Evolutionary conservation across 768 basidiomycete genomes (phyloP), one percentile per base, ranked within the genome.

Genomic region (Steccherinum ochraceum): DNA sequence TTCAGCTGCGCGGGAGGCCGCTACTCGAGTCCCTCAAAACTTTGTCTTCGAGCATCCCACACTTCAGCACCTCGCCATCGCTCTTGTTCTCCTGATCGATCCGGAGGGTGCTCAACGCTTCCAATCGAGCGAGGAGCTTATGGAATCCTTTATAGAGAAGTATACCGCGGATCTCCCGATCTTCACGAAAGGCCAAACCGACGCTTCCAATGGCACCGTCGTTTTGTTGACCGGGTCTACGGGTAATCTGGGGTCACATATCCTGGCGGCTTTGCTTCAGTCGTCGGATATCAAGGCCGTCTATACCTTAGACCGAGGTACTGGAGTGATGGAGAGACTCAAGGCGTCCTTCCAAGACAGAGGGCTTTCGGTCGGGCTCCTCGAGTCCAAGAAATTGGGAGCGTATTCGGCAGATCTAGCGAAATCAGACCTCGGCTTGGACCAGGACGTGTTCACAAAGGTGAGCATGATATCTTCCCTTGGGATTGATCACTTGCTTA

Each of bases 141-240:
- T 35, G 7, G 7, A 7, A 3, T 21, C 21, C 1, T 12, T 50
- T 12, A 21, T 54, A 4, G 13, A 10, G 20, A 46, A 46, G 18
- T 54, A 50, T 43, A 45, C 52, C n/a, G 26, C 52, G 18, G 24
- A 45, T 19, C 16, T 54, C 4, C 46, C 30, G 7, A 7, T 7
- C 16, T 35, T 35, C 30, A 35, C 7, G 30, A 16, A 16, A 35
- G 30, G 30, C 16, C 30, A 35, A 35, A 35, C 16, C 16, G 30
- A 35, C 30, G 16, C 16, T 7, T 35, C 30, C 5, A 19, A 46
- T 11, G 10, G 23, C 18, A 26, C 26, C 7, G 50, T 51, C 2
- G 53, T 55, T 19, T 26, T 55, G 2, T 21, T 55, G n/a, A 55
- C 53, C 16, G 53, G 53, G 12, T 50, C 53, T 4, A 55, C 53